These are phyloP conservation scores for Fusarium sp. DNA, from an alignment of 2,329 filamentous ascomycete genomes.

Conservation along the genomic window DNA sequence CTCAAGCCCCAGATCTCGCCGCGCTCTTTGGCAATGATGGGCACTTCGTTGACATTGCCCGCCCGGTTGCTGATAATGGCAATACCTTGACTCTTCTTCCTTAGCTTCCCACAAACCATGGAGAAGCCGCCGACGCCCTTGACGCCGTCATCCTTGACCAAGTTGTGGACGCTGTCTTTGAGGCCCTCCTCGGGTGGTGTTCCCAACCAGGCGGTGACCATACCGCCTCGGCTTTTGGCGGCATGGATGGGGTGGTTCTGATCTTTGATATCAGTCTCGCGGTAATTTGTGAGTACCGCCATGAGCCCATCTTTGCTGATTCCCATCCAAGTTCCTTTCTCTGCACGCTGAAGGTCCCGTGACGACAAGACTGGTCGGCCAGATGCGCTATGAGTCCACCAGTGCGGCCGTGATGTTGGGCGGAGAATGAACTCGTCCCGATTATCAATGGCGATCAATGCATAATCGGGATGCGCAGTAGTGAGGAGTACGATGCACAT, in stretches of 20 bases:
- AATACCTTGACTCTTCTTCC: conserved; percentile 63
- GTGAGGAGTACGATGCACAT: conserved; percentile 87
- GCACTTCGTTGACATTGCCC: conserved; percentile 66
- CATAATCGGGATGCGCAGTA: conserved; percentile 80
- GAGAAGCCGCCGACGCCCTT: conserved; percentile 76
- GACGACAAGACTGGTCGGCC: conserved; percentile 67
- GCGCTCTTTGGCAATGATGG: conserved; percentile 67
- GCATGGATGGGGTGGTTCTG: conserved; percentile 66
- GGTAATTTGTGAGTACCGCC: conserved; percentile 76
- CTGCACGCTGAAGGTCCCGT: conserved; percentile 71
- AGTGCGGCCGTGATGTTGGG: conserved; percentile 73
- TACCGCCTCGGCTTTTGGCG: conserved; percentile 70
- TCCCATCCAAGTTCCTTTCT: conserved; percentile 76
- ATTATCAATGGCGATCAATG: conserved; percentile 82
- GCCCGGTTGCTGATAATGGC: conserved; percentile 74
- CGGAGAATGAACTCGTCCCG: conserved; percentile 79
- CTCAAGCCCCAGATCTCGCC: conserved; percentile 71
- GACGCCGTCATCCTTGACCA: conserved; percentile 66
- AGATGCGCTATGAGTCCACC: conserved; percentile 67
- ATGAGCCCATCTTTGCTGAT: conserved; percentile 71
- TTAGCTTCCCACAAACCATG: conserved; percentile 73
- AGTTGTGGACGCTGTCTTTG: conserved; percentile 63
- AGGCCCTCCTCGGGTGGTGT: conserved; percentile 63
- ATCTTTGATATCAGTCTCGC: conserved; percentile 66
- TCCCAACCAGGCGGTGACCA: conserved; percentile 74